phyloP scores from a whole-genome alignment of 2,329 filamentous ascomycete genomes.

The Cercospora zeae-maydis region DNA sequence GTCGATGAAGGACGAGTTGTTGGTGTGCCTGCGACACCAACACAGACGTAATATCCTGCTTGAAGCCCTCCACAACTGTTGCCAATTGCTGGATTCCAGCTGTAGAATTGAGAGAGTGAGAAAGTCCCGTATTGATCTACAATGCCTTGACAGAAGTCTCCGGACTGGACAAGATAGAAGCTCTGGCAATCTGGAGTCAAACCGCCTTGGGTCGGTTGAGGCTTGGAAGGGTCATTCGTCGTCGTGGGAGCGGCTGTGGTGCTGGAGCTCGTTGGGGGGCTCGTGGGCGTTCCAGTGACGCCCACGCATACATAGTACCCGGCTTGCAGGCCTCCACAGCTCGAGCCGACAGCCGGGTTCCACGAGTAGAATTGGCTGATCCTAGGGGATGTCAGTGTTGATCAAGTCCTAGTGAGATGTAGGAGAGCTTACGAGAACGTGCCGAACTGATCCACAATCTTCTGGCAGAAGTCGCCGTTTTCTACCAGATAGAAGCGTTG shows the following conservation, averaged over 20 bases:
- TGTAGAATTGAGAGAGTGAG: constrained; percentile 7
- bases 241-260: background rate
- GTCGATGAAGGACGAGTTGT: background rate
- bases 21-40: background rate
- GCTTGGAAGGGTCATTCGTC: background rate
- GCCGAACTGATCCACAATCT: constrained; percentile 8
- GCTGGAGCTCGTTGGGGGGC: background rate
- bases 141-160: constrained; percentile 9
- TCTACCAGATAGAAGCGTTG: constrained; percentile 8
- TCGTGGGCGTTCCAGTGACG: background rate
- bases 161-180: constrained; percentile 6
- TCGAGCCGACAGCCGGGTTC: constrained; percentile 8
- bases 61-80: constrained; percentile 5
- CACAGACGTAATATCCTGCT: constrained; percentile 11
- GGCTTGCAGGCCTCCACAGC: background rate
- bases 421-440: background rate
- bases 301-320: constrained; percentile 13
- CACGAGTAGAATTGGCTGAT: constrained; percentile 6
- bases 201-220: constrained; percentile 8
- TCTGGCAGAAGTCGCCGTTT: constrained; percentile 8
- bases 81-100: constrained; percentile 16
- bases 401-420: background rate
- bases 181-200: constrained; percentile 9
- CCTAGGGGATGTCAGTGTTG: background rate
- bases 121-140: background rate